Evolutionary conservation across 176 grass and related monocot species (phyloP).

Genomic region (Hordeum vulgare): MorexV3_pseudomolecules_assembly NC_058523.1:367880791-367881290

Average conservation of each 20-base stretch:
- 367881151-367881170: background rate
- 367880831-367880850: background rate
- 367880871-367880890: conserved; percentile 66
- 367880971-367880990: conserved; percentile 99
- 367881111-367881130: background rate
- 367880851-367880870: conserved; percentile 42
- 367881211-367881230: no score
- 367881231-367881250: no score
- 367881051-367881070: background rate
- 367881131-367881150: background rate
- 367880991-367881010: conserved; percentile 92
- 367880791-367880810: background rate
- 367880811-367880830: background rate
- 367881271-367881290: background rate
- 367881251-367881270: background rate
- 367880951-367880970: conserved; percentile 87
- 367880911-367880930: conserved; percentile 76
- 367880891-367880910: conserved; percentile 69
- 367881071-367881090: background rate
- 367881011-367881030: conserved; percentile 73
- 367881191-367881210: no score
- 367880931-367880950: conserved; percentile 84
- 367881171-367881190: background rate
- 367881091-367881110: background rate
- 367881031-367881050: background rate